Conservation (phyloP, 176 grass and related monocot genomes). For the Oropetium thomaeum region DNA sequence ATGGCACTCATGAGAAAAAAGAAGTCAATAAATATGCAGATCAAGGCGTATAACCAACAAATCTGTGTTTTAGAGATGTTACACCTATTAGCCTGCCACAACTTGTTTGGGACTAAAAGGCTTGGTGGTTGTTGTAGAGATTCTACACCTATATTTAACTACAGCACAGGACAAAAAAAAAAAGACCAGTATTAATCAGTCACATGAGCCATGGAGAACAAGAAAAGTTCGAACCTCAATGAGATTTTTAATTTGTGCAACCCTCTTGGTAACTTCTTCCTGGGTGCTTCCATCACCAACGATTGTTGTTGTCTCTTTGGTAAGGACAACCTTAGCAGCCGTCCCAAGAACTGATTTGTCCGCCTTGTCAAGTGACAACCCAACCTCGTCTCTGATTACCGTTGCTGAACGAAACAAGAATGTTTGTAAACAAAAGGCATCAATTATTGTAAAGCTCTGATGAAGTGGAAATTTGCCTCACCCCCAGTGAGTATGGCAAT, state of each 20-base stretch:
- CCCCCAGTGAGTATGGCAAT: slow-evolving; percentile 97
- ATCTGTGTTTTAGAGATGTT: background rate
- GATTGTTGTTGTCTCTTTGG: slow-evolving; percentile 84
- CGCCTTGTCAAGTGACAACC: slow-evolving; percentile 85
- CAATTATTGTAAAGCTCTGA: background rate
- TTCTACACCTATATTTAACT: background rate
- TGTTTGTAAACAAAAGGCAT: slow-evolving; percentile 3
- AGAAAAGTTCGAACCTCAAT: slow-evolving; percentile 59
- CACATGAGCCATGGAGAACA: background rate
- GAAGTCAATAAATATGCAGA: background rate
- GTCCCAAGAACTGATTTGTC: slow-evolving; percentile 78
- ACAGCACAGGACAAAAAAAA: background rate
- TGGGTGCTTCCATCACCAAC: slow-evolving; percentile 95
- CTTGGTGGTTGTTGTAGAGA: background rate
- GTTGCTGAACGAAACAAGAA: slow-evolving; percentile 53
- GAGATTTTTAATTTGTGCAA: slow-evolving; percentile 85
- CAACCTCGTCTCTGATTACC: slow-evolving; percentile 95
- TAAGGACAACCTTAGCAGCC: slow-evolving; percentile 88
- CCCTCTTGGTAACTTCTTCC: slow-evolving; percentile 87
- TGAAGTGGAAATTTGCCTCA: slow-evolving; percentile 1
- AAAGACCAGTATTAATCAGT: background rate
- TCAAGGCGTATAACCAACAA: background rate
- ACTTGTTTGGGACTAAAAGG: no score
- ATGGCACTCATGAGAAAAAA: background rate
- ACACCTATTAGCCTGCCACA: no score